Evolutionary conservation across 192 early-diverging fungal genomes (phyloP).

Genomic region (Jimgerdemannia flammicorona): DNA sequence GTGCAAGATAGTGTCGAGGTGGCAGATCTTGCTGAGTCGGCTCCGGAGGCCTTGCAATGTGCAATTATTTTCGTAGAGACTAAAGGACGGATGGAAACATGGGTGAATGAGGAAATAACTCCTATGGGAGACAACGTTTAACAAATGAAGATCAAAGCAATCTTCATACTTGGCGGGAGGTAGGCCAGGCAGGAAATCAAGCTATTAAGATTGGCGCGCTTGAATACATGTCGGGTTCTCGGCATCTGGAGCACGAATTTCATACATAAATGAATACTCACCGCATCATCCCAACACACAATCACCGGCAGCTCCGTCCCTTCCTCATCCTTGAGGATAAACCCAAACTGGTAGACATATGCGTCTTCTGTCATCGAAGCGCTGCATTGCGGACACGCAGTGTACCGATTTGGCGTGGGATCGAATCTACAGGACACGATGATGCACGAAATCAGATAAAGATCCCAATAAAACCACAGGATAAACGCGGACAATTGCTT

Average conservation of each 20-base stretch:
- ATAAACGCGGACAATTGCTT: not conserved
- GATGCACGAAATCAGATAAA: not conserved
- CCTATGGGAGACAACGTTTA: not conserved
- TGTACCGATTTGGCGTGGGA: not conserved
- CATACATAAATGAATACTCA: not conserved
- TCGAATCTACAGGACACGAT: not conserved
- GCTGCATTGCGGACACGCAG: not conserved
- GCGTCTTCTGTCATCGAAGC: not conserved
- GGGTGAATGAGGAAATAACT: not conserved
- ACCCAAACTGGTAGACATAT: constrained; percentile 1
- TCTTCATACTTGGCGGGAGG: constrained; percentile 2
- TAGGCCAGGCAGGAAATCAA: not conserved
- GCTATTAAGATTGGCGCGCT: not conserved
- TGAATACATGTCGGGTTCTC: not conserved
- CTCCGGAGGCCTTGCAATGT: not conserved
- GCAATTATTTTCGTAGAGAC: constrained; percentile 1
- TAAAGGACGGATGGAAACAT: not conserved
- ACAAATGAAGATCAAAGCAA: not conserved
- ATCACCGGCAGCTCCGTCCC: not conserved
- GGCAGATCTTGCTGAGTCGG: not conserved
- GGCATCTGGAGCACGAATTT: not conserved
- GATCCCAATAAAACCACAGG: not conserved
- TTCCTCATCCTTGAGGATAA: not conserved
- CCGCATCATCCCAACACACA: not conserved
- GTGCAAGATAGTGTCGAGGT: not conserved